Evolutionary conservation across 2,329 filamentous ascomycete genomes (phyloP).

Genomic region (Cercospora sp.): DNA sequence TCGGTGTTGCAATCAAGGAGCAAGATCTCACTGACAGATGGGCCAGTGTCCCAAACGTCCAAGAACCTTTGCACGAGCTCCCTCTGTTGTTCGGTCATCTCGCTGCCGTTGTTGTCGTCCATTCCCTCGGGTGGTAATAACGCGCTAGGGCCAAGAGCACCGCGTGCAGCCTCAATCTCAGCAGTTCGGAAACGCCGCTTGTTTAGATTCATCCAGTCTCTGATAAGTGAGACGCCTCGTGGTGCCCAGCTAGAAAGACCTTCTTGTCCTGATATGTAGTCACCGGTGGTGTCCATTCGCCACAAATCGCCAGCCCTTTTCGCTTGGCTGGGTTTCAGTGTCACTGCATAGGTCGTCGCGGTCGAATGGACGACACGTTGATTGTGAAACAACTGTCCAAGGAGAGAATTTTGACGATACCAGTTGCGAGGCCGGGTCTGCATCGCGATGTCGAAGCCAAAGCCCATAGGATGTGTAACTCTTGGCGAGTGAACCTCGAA

Average conservation of each 20-base stretch:
- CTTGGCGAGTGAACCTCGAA: conserved; percentile 86
- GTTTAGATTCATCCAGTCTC: conserved; percentile 75
- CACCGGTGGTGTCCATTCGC: conserved; percentile 91
- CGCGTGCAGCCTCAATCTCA: conserved; percentile 76
- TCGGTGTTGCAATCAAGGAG: conserved; percentile 58
- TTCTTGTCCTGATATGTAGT: conserved; percentile 96
- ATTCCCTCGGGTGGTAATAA: conserved; percentile 50
- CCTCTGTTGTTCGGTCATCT: conserved; percentile 40
- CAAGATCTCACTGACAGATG: conserved; percentile 48
- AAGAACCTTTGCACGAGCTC: conserved; percentile 56
- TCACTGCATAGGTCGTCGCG: conserved; percentile 81
- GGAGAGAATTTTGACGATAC: conserved; percentile 81
- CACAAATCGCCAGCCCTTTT: conserved; percentile 91
- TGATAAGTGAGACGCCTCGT: conserved; percentile 84
- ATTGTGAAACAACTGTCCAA: conserved; percentile 82
- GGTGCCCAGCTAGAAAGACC: conserved; percentile 81
- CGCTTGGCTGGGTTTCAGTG: conserved; percentile 82
- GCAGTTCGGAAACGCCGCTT: conserved; percentile 72
- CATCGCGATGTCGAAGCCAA: conserved; percentile 75
- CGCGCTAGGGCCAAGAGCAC: conserved; percentile 51
- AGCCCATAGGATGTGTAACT: conserved; percentile 83
- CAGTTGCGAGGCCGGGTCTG: conserved; percentile 84
- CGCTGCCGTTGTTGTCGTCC: conserved; percentile 20
- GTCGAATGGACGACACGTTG: conserved; percentile 84
- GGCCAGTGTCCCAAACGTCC: conserved; percentile 60